Evolutionary conservation across 164 flowering plant genomes (phyloP).

Genomic region (Vitis cinerea): DNA sequence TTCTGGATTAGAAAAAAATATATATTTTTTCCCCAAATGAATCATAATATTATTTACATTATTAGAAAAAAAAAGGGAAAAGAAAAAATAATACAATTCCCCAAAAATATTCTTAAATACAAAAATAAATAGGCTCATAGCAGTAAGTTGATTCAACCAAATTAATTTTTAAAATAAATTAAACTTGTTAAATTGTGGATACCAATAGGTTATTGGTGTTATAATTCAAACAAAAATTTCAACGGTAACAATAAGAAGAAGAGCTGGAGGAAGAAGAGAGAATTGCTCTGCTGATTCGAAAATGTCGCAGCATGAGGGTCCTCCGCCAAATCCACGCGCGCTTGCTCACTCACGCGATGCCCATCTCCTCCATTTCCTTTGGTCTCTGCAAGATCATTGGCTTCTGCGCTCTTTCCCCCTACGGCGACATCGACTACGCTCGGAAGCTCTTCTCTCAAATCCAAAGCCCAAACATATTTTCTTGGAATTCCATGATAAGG

Average conservation of each 20-base stretch:
- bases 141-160: no score
- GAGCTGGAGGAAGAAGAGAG: conserved; percentile 33
- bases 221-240: no score
- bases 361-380: conserved; percentile 23
- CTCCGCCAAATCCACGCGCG: conserved; percentile 47
- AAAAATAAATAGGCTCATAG: no score
- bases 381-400: conserved; percentile 36
- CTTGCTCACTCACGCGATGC: conserved; percentile 26
- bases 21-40: no score
- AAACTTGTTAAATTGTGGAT: no score
- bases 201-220: no score
- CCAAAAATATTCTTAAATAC: no score
- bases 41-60: no score
- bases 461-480: conserved; percentile 32
- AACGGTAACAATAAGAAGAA: neutral
- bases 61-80: no score
- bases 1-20: no score
- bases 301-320: conserved; percentile 45
- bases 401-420: conserved; percentile 38
- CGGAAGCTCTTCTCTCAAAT: conserved; percentile 28
- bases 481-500: conserved; percentile 43
- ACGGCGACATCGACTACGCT: conserved; percentile 33
- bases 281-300: conserved; percentile 34
- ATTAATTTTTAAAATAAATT: no score
- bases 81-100: no score